A percentile compares a stretch with the other conserved stretches of the same genome.
phyloP scores from a whole-genome alignment of 129 eudicot genomes.

The Ambrosia trifida region DNA sequence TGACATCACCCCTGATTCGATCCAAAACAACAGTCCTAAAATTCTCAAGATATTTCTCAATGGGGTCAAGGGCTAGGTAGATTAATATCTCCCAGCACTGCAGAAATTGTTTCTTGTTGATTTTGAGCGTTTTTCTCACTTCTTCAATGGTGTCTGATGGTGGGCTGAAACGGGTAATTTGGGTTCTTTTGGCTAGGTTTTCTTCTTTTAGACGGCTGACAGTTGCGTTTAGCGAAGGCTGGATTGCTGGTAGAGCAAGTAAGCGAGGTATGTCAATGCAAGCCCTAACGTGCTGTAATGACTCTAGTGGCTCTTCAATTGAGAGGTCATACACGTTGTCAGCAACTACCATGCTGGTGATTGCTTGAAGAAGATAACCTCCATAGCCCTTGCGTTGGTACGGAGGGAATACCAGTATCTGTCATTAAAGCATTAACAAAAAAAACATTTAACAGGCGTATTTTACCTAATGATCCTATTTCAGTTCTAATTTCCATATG shows the following conservation, averaged over 20 bases:
- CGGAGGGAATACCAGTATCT: constrained; percentile 85
- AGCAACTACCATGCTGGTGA: constrained; percentile 57
- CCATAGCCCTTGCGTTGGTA: constrained; percentile 88
- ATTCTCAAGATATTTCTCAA: constrained; percentile 69
- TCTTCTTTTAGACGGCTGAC: constrained; percentile 56
- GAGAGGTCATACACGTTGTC: constrained; percentile 70
- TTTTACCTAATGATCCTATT: not conserved
- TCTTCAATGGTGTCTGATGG: constrained; percentile 54
- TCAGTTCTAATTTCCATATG: not conserved
- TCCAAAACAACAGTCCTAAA: constrained; percentile 52
- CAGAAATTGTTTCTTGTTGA: constrained; percentile 77
- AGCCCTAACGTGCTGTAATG: constrained; percentile 80
- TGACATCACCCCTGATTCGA: constrained; percentile 61
- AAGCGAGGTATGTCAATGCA: constrained; percentile 72
- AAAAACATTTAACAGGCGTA: constrained; percentile 1
- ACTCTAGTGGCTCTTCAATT: constrained; percentile 87
- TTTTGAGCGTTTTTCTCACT: constrained; percentile 66
- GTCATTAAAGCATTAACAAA: constrained; percentile 15
- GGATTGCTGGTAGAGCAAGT: constrained; percentile 56
- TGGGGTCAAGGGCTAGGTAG: constrained; percentile 59
- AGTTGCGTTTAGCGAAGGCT: constrained; percentile 43
- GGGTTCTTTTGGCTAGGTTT: constrained; percentile 61
- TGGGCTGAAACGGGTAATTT: constrained; percentile 45
- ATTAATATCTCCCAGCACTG: constrained; percentile 90
- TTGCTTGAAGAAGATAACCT: constrained; percentile 52